Base-by-base conservation (phyloP, 2,329 filamentous ascomycete genomes). In the Hypoxylon sp. region DNA sequence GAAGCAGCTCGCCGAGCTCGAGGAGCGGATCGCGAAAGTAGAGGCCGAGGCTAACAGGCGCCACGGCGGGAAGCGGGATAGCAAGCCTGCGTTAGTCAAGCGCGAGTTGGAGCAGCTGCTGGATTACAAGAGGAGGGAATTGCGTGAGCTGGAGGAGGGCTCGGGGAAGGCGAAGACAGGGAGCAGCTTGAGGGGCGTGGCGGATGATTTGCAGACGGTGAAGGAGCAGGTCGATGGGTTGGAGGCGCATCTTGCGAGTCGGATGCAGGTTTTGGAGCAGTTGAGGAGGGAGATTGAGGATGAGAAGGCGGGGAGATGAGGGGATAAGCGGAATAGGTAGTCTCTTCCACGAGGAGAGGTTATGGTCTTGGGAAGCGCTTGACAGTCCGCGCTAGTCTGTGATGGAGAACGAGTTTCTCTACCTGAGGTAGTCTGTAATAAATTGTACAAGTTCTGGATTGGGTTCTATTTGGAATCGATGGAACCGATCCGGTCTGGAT, bases 161-260 rank as follows among this genome's bases (percentile, higher is more conserved):
- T 86, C 88, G 60, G 90, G 88, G 70, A 91, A 86, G 82, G 89
- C 84, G 56, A 90, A 90, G 76, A 88, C 87, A 6, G 94, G 93
- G 0, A 88, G 91, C 70, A 88, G 87, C 68, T 79, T 98, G 67
- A 92, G 94, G 81, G 89, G 90, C 39, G 89, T 98, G 46, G 84
- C 88, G 64, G 94, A 97, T 39, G 96, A 99, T 81, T 87, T 99
- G 78, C 88, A 92, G 75, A 92, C 93, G 50, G 93, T 99, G n/a
- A 91, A 88, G 76, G 95, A 98, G 81, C 95, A 99, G 84, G 91
- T 99, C 1, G 94, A 98, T 72, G 94, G 94, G 0, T 80, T 99
- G 72, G 94, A 97, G 83, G 83, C 85, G 68, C 96, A 99, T 84
- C 82, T 98, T 76, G 86, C 89, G 75, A 90, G 90, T 72, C 86